These are phyloP conservation scores for Moesziomyces aphidis DNA, from an alignment of 1,284 basidiomycete species.

Conservation along the genomic window DNA sequence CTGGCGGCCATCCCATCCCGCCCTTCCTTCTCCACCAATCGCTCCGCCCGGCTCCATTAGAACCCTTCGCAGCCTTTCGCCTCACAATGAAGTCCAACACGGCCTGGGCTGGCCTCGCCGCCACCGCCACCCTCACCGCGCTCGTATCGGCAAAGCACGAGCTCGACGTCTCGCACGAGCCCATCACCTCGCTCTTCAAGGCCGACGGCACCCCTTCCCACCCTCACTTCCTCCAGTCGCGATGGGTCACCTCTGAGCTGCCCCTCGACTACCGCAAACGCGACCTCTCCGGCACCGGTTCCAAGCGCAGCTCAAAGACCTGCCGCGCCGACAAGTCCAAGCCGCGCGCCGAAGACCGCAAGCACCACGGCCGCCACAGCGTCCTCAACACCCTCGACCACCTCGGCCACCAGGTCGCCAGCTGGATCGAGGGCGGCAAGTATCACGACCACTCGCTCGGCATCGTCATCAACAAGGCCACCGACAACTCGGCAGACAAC, in stretches of 20 bases:
- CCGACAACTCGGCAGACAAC: slow-evolving; percentile 53
- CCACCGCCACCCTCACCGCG: slow-evolving; percentile 26
- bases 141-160: slow-evolving; percentile 21
- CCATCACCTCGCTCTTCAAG: slow-evolving; percentile 31
- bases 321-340: slow-evolving; percentile 17
- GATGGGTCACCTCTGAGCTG: slow-evolving; percentile 43
- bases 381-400: slow-evolving; percentile 19
- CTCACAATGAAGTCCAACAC: slow-evolving; percentile 33
- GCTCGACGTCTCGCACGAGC: slow-evolving; percentile 42
- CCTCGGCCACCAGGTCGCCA: slow-evolving; percentile 24
- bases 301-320: slow-evolving; percentile 22
- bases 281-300: slow-evolving; percentile 20
- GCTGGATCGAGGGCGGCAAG: slow-evolving; percentile 39
- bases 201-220: slow-evolving; percentile 32
- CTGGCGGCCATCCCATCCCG: background rate
- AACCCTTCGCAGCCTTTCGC: background rate
- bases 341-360: background rate
- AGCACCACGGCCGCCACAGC: slow-evolving; percentile 4
- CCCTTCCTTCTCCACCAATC: background rate
- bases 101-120: slow-evolving; percentile 30
- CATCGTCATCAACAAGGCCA: slow-evolving; percentile 51
- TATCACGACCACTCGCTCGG: slow-evolving; percentile 40
- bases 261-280: slow-evolving; percentile 45
- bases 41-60: background rate
- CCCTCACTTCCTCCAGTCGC: slow-evolving; percentile 29